Percentiles rank a stretch among this genome's conserved stretches.
These are phyloP conservation scores for Astragalus membranaceus DNA, from an alignment of 306 rosid genomes.

Conservation along the genomic window DNA sequence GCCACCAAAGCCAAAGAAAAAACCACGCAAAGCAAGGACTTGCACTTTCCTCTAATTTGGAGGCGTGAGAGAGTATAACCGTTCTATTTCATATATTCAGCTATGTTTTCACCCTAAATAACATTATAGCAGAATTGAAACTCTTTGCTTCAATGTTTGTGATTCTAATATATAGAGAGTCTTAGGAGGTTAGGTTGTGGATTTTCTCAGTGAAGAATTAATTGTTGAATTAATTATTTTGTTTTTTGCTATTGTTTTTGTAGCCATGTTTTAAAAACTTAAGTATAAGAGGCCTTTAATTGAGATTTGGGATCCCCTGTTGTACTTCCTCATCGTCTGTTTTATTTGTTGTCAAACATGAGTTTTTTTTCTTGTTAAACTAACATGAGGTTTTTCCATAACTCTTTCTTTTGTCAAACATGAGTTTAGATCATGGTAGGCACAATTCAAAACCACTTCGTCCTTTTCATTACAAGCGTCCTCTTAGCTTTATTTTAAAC, in stretches of 20 bases:
- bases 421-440: no score
- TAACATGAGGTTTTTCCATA: no score
- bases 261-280: neutral
- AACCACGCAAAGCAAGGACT: slow-evolving; percentile 37
- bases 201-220: neutral
- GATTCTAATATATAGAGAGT: slow-evolving; percentile 5
- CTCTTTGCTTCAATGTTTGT: neutral
- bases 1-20: slow-evolving; percentile 43
- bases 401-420: no score
- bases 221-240: slow-evolving; percentile 25
- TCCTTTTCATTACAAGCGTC: no score
- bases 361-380: no score
- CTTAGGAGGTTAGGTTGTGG: neutral
- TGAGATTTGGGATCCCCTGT: neutral
- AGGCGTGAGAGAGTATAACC: neutral
- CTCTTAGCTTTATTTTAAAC: no score
- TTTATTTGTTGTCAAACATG: no score
- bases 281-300: neutral
- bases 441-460: no score
- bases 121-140: slow-evolving; percentile 2
- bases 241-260: neutral
- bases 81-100: neutral
- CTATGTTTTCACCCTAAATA: neutral
- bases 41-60: slow-evolving; percentile 25
- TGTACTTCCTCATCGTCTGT: neutral